phyloP scores from a whole-genome alignment of 805 yeast species.

The Candida manassasensis region DNA sequence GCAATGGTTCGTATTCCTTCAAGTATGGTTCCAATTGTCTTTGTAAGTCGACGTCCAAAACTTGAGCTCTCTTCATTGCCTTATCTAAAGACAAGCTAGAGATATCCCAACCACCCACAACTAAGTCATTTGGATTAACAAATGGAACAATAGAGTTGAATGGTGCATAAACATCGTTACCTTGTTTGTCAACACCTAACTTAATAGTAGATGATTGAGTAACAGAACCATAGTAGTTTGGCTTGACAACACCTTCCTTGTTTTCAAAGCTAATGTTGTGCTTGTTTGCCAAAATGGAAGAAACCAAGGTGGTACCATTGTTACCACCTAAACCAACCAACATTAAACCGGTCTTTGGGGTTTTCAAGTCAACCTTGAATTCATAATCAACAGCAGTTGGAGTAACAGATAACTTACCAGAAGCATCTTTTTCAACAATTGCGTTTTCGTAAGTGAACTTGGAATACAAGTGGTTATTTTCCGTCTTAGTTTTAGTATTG shows the following conservation, averaged over 20 bases:
- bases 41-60: conserved; percentile 81
- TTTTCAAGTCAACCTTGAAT: conserved; percentile 76
- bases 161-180: conserved; percentile 88
- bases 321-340: conserved; percentile 96
- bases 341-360: conserved; percentile 84
- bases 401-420: conserved; percentile 57
- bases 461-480: conserved; percentile 50
- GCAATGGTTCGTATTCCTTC: conserved; percentile 62
- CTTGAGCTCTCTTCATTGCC: conserved; percentile 83
- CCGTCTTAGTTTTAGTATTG: conserved; percentile 46
- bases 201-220: conserved; percentile 90
- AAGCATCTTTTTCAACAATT: conserved; percentile 50
- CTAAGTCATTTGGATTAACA: conserved; percentile 84
- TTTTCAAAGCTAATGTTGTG: conserved; percentile 72
- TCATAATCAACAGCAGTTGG: conserved; percentile 72
- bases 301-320: conserved; percentile 88
- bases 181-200: conserved; percentile 75
- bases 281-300: conserved; percentile 82
- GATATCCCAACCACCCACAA: conserved; percentile 95
- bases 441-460: conserved; percentile 73
- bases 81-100: conserved; percentile 62
- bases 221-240: conserved; percentile 90
- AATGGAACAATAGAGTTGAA: conserved; percentile 86
- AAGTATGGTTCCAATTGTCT: conserved; percentile 63
- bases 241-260: conserved; percentile 67